phyloP scores from a whole-genome alignment of 495 filamentous ascomycete species.

The Bacidia gigantensis region DNA sequence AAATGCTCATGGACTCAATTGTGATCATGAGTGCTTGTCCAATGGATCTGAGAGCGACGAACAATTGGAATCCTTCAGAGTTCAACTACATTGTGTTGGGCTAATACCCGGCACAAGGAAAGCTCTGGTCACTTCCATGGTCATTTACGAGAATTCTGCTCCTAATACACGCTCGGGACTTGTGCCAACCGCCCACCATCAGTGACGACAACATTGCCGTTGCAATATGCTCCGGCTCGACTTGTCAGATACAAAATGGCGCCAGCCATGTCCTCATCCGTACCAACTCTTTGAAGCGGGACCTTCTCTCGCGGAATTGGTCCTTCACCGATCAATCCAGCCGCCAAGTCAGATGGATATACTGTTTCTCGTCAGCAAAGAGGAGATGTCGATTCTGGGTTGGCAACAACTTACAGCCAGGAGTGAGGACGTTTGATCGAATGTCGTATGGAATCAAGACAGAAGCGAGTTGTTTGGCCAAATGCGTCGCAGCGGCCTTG shows the following conservation, averaged over 20 bases:
- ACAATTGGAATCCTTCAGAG: slow-evolving; percentile 27
- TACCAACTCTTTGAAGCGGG: slow-evolving; percentile 36
- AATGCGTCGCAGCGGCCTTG: slow-evolving; percentile 48
- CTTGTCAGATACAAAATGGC: slow-evolving; percentile 47
- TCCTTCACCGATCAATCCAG: slow-evolving; percentile 27
- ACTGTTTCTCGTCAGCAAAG: slow-evolving; percentile 21
- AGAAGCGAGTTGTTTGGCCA: slow-evolving; percentile 45
- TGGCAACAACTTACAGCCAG: slow-evolving; percentile 38
- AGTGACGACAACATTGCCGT: slow-evolving; percentile 38
- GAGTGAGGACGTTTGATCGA: slow-evolving; percentile 43
- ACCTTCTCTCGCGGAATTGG: slow-evolving; percentile 29
- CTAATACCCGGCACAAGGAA: too few species aligned
- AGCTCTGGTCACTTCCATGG: too few species aligned
- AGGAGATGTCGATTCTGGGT: neutral
- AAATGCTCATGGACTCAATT: slow-evolving; percentile 26
- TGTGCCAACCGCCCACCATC: slow-evolving; percentile 45
- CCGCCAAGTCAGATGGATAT: slow-evolving; percentile 47
- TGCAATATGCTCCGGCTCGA: slow-evolving; percentile 44
- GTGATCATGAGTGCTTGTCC: slow-evolving; percentile 33
- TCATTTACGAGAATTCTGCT: neutral
- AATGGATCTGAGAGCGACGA: slow-evolving; percentile 30
- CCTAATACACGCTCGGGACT: slow-evolving; percentile 34
- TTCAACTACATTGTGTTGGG: slow-evolving; percentile 3
- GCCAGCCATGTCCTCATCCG: slow-evolving; percentile 48
- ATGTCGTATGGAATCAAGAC: slow-evolving; percentile 43